Evolutionary conservation across 2,329 filamentous ascomycete species (phyloP).

Genomic region (Cladosporium oxysporum): DNA sequence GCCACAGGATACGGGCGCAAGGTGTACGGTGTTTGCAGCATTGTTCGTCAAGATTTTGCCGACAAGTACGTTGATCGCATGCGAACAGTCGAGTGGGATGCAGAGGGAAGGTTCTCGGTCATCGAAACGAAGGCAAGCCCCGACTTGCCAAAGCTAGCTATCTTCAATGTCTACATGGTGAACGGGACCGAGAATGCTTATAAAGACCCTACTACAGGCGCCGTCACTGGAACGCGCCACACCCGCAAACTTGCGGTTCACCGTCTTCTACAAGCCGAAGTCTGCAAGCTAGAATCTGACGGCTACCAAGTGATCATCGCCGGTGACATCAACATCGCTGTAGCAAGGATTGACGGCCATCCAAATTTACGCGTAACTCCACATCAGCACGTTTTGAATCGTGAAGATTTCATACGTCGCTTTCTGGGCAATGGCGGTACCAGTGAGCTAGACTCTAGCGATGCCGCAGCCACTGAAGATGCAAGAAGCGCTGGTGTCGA

Average conservation of each 20-base stretch:
- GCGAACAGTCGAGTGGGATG: slow-evolving; percentile 52
- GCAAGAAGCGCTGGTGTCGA: slow-evolving; percentile 26
- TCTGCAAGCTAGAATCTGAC: slow-evolving; percentile 41
- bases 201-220: slow-evolving; percentile 47
- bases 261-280: slow-evolving; percentile 48
- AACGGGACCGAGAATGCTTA: slow-evolving; percentile 55
- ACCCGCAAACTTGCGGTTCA: slow-evolving; percentile 55
- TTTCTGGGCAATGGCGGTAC: slow-evolving; percentile 43
- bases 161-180: slow-evolving; percentile 57
- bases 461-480: slow-evolving; percentile 3
- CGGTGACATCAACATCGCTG: slow-evolving; percentile 57
- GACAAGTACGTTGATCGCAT: slow-evolving; percentile 34
- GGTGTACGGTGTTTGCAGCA: slow-evolving; percentile 55
- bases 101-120: slow-evolving; percentile 54
- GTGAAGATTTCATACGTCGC: slow-evolving; percentile 52
- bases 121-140: slow-evolving; percentile 40
- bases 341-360: slow-evolving; percentile 46
- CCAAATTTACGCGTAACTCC: slow-evolving; percentile 50
- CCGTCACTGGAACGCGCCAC: slow-evolving; percentile 49
- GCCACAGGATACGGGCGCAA: slow-evolving; percentile 53
- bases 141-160: slow-evolving; percentile 40
- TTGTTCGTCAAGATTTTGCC: slow-evolving; percentile 50
- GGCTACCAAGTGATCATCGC: slow-evolving; percentile 51
- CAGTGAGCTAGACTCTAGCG: neutral
- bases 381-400: slow-evolving; percentile 52